Percentiles rank a stretch among this genome's conserved stretches.
Evolutionary conservation across 2,329 filamentous ascomycete species (phyloP).

Genomic region (Hypoxylon sp.): DNA sequence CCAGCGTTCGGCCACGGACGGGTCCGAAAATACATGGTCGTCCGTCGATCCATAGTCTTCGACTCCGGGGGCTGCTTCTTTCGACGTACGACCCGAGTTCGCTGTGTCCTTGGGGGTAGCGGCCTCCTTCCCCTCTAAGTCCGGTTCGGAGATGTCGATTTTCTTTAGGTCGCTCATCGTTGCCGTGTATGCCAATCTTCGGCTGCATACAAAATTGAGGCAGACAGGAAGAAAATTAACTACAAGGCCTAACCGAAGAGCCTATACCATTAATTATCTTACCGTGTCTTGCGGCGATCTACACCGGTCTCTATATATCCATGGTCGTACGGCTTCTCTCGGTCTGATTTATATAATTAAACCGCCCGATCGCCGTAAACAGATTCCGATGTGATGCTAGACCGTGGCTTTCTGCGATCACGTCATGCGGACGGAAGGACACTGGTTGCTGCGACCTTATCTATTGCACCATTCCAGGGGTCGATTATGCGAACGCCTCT

Average conservation of each 20-base stretch:
- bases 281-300: neutral
- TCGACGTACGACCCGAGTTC: constrained; percentile 16
- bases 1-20: constrained; percentile 68
- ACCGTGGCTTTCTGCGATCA: constrained; percentile 23
- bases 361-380: neutral
- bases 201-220: neutral
- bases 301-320: neutral
- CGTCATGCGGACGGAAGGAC: constrained; percentile 39
- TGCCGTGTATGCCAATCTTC: neutral
- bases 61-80: constrained; percentile 22
- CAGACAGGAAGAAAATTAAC: neutral
- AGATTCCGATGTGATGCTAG: constrained; percentile 14
- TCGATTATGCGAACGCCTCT: constrained; percentile 29
- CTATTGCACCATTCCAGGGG: constrained; percentile 44
- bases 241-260: neutral
- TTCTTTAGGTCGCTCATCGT: constrained; percentile 24
- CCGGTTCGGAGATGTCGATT: constrained; percentile 26
- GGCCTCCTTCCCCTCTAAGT: constrained; percentile 24
- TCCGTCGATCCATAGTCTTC: constrained; percentile 53
- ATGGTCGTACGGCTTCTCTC: neutral
- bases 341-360: constrained; percentile 14
- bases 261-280: neutral
- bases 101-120: constrained; percentile 10
- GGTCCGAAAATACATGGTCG: constrained; percentile 65
- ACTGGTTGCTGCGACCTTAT: constrained; percentile 42